Base-by-base conservation (phyloP, 2,329 filamentous ascomycete genomes). In the Microcyclospora tardicrescens region DNA sequence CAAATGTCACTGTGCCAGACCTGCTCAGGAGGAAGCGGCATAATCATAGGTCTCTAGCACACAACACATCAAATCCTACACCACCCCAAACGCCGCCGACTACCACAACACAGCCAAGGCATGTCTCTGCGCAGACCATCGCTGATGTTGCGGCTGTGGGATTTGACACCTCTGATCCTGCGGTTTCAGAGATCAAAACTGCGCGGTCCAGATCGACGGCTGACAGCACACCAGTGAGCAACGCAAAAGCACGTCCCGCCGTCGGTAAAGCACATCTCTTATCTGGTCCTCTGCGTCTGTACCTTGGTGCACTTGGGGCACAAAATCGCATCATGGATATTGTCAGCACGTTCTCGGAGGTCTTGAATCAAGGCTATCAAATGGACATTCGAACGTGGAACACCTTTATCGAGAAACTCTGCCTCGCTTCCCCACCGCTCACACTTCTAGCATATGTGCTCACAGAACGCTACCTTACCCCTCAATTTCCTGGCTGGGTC, bases 301-400 rank as follows among this genome's bases (percentile, higher is more conserved):
- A 72, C 52, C 65, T 80, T 40, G 59, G 61, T 37, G 67, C 69
- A 37, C 58, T 80, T 9, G 58, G 63, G 27, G 52, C 51, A 16
- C 73, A 75, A 39, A 72, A 74, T 42, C 67, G 73, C 28, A 41
- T 50, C 11, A 34, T 43, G 9, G 47, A 56, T 10, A 43, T 63
- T 10, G 45, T 60, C 33, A 56, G 24, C 43, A 59, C 73, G 12
- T 58, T 86, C 19, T 58, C 67, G 15, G 59, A 70, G n/a, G 64
- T 87, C 10, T 64, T 74, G 8, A 55, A 58, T 1, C 68, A 71
- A 31, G 89, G 87, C 10, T 95, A 89, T 63, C 64, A 66, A 19
- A 61, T 95, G 41, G 79, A 84, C 53, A 79, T 74, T 55, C 72
- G 71, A 50, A 86, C 84, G 49, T 93, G 85, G 85, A 91, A 93